Evolutionary conservation across 257 asterid genomes (phyloP).

Genomic region (Gynochthodes officinalis): DNA sequence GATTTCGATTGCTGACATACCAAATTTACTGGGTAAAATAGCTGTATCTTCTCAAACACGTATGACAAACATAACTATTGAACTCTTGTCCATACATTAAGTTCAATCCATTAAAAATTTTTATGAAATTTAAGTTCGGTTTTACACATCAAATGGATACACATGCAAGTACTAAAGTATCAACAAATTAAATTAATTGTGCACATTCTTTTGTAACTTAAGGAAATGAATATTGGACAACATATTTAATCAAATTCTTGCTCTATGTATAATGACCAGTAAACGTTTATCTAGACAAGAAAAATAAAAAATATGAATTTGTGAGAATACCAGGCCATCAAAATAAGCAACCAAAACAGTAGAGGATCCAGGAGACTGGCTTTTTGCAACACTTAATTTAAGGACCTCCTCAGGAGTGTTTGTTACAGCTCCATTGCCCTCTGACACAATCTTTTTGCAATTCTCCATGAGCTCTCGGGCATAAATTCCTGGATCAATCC

Average conservation of each 20-base stretch:
- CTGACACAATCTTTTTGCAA: conserved; percentile 46
- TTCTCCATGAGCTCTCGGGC: conserved; percentile 64
- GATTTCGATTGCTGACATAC: neutral
- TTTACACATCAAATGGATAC: neutral
- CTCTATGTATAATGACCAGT: neutral
- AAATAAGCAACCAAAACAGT: conserved; percentile 61
- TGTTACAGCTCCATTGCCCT: conserved; percentile 24
- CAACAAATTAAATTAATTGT: neutral
- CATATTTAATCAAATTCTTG: neutral
- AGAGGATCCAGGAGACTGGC: conserved; percentile 64
- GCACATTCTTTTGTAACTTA: neutral
- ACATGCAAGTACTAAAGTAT: neutral
- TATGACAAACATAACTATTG: neutral
- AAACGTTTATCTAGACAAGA: neutral
- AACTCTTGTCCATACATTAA: too few species aligned
- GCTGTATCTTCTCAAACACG: neutral
- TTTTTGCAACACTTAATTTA: conserved; percentile 42
- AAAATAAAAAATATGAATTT: neutral
- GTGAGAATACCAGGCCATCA: conserved; percentile 65
- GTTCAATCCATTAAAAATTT: too few species aligned
- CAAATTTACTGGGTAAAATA: neutral
- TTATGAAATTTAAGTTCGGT: neutral
- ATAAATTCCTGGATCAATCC: conserved; percentile 61
- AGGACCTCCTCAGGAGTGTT: conserved; percentile 55
- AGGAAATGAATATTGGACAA: neutral